phyloP scores from a whole-genome alignment of 306 rosid species.

The Leucaena leucocephala region DNA sequence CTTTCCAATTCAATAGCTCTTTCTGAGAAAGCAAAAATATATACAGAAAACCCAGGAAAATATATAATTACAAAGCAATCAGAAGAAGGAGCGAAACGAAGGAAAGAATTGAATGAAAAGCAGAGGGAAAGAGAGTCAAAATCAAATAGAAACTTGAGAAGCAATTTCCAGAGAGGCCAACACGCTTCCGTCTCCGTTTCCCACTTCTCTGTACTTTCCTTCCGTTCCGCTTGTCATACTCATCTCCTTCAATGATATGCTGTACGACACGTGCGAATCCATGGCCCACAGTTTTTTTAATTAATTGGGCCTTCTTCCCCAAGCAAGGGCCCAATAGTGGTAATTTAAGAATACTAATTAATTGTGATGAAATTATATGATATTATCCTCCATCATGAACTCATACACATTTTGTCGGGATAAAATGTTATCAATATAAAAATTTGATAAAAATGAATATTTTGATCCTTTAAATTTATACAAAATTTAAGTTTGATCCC shows the following conservation, averaged over 20 bases:
- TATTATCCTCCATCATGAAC: too few relatives aligned
- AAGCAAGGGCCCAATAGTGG: too few relatives aligned
- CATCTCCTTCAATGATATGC: neutral
- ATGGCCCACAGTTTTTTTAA: neutral
- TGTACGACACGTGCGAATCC: neutral
- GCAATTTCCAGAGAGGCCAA: conserved; percentile 36
- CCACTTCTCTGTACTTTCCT: conserved; percentile 12
- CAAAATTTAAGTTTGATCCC: too few relatives aligned
- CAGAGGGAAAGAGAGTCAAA: conserved; percentile 19
- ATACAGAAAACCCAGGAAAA: neutral
- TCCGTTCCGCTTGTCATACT: neutral
- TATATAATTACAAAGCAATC: neutral
- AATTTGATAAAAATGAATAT: too few relatives aligned
- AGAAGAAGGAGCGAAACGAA: too few relatives aligned
- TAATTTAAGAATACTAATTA: too few relatives aligned
- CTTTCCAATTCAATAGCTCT: neutral
- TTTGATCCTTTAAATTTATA: too few relatives aligned
- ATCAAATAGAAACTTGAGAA: neutral
- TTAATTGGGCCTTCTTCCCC: neutral
- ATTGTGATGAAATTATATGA: too few relatives aligned
- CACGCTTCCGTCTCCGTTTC: neutral
- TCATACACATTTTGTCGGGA: too few relatives aligned
- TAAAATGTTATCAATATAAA: too few relatives aligned
- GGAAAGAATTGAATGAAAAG: neutral
- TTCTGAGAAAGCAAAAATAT: neutral